These are phyloP conservation scores for Stephania cephalantha DNA, from an alignment of 164 flowering plant genomes.

Conservation along the genomic window DNA sequence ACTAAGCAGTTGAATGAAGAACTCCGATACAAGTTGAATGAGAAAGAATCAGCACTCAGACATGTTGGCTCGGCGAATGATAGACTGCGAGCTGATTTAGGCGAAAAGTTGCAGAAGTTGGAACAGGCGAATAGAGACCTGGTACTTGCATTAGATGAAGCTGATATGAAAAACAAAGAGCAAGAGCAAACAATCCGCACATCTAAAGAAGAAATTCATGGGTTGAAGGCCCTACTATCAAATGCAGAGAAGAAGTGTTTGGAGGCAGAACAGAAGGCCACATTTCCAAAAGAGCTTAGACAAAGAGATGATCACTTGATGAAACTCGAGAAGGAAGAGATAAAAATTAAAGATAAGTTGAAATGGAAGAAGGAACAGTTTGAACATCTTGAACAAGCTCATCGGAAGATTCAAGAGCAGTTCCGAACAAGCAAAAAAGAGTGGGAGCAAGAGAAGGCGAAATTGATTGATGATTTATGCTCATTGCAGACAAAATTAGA, in stretches of 20 bases:
- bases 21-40: constrained; percentile 26
- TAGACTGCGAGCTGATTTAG: constrained; percentile 27
- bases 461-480: constrained; percentile 36
- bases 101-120: constrained; percentile 29
- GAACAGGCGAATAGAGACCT: constrained; percentile 42
- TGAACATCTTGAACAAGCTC: constrained; percentile 57
- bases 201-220: constrained; percentile 30
- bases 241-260: constrained; percentile 32
- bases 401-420: constrained; percentile 34
- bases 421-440: constrained; percentile 33
- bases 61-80: constrained; percentile 34
- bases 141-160: constrained; percentile 40
- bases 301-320: constrained; percentile 32
- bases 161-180: constrained; percentile 25
- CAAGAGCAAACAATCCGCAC: constrained; percentile 29
- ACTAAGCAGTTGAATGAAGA: constrained; percentile 28
- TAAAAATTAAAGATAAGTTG: constrained; percentile 35
- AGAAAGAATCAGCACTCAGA: constrained; percentile 35
- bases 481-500: constrained; percentile 37
- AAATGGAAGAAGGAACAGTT: constrained; percentile 75
- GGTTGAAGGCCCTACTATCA: constrained; percentile 32
- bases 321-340: constrained; percentile 37
- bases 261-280: constrained; percentile 35
- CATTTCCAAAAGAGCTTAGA: constrained; percentile 29
- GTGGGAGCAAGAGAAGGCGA: constrained; percentile 48